Evolutionary conservation across 495 filamentous ascomycete species (phyloP), one percentile per base, ranked within the genome.

Genomic region (Trichoderma reesei): DNA sequence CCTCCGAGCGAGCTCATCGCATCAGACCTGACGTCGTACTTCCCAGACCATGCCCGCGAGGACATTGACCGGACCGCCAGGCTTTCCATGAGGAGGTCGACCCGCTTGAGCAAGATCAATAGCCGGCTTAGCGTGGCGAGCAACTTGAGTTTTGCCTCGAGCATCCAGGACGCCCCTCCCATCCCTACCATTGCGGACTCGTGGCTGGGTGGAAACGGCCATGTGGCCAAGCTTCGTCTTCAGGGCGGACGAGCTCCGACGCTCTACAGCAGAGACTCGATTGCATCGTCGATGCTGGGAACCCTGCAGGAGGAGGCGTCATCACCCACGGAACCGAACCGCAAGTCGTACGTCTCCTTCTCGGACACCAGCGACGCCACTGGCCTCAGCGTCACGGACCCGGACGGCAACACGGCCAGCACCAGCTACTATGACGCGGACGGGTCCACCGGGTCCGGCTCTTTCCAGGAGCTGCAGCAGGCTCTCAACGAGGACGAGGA

Each of bases 1-100:
- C 94, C 94, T 18, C 95, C 95, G 3, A 96, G 92, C 73, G 95
- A 98, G 77, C 82, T 99, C 77, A 98, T 99, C 70, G 94, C 92
- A 59, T 92, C 92, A 36, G 94, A 99, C 72, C 81, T 98, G 46
- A 89, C 89, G 13, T 92, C 92, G 7, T 99, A 97, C 77, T 99
- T 99, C 83, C 94, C 94, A 2, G 92, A 96, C 68, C 92, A 96
- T 70, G 87, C 90, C 42, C 85, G 88, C 61, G 91, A 96, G 71
- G 90, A 92, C 64, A 95, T 99, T 66, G 95, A 96, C 70, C 85
- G 90, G 69, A 97, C 94, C 0, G 90, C 96, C 67, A 88, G 92
- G 44, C 85, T 96, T 76, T 96, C 92, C 2, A 86, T 96, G 68
- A 83, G 94, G 54, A 85, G 94, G 71, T 98, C 94, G 46, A 88